Base-by-base conservation (phyloP, 2,329 filamentous ascomycete species). In the Chaetomium strumarium region DNA sequence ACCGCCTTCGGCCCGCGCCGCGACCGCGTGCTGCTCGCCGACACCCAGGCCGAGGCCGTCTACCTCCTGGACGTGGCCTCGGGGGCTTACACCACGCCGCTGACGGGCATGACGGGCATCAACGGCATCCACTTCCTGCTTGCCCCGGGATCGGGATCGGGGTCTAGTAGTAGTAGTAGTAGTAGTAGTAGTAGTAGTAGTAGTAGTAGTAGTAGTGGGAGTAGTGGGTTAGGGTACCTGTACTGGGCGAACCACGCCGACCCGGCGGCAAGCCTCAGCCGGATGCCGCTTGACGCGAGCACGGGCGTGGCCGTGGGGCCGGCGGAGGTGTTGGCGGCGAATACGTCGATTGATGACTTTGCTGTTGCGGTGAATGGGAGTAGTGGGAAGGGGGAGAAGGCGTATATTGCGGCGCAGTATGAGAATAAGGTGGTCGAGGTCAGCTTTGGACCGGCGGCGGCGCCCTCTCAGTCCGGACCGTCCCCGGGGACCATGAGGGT, bases 241-340 rank as follows among this genome's bases (percentile, higher is more conserved):
- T 57, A 57, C 46, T 33, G 45, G 14, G 49, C 49, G 14, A 51
- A 57, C 17, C 39, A 43, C 19, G 3, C 16, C 2, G n/a, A n/a
- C n/a, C n/a, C n/a, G n/a, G 12, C n/a, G 16, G 3, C 3, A 24
- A 36, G 29, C 41, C 46, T 57, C 12, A 47, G 46, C 34, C 52
- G 52, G n/a, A 39, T 52, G 6, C 49, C 44, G 1, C 49, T 52
- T 1, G 46, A 52, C 12, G 74, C 9, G 72, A 73, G 10, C 24
- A 24, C 24, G 24, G 72, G 73, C 47, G 83, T 76, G 59, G 85
- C 79, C 12, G 80, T 75, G 60, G 78, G 70, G 63, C 84, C 80
- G 11, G 72, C 68, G 2, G 78, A 77, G 57, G 83, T 74, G 19
- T 56, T 65, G 30, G 61, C 67, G 20, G 57, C 61, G 29, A 45